Conservation (phyloP, 345 rosid genomes). For the Moricandia arvensis region DNA sequence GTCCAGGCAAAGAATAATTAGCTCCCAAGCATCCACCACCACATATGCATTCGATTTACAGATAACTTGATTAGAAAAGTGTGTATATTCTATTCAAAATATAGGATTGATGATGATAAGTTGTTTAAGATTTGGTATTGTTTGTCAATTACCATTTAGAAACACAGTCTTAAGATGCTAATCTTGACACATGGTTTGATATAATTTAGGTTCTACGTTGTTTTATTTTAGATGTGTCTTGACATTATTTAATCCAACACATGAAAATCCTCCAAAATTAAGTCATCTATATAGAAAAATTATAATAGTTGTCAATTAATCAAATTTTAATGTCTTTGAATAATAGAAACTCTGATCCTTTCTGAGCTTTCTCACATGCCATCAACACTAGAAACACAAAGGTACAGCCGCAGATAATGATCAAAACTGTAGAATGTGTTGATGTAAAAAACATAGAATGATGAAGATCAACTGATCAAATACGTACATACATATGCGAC, state of each 20-base stretch:
- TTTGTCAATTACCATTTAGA: background rate
- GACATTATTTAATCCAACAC: background rate
- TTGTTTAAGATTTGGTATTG: background rate
- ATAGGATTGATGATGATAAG: background rate
- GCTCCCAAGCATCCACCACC: background rate
- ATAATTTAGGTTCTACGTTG: background rate
- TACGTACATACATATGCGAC: background rate
- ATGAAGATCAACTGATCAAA: background rate
- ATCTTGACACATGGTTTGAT: background rate
- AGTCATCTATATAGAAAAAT: background rate
- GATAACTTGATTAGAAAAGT: background rate
- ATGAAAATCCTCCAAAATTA: background rate
- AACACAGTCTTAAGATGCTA: background rate
- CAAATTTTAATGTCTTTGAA: background rate
- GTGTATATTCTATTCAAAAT: background rate
- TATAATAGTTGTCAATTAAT: background rate
- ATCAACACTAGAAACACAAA: background rate
- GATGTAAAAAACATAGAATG: background rate
- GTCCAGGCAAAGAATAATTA: background rate
- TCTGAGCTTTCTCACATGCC: background rate
- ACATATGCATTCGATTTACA: background rate
- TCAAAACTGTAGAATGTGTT: background rate
- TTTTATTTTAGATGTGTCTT: background rate
- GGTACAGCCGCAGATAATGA: background rate
- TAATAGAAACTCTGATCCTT: background rate